Base-by-base conservation (phyloP, 208 protist genomes). In the Histomonas meleagridis region DNA sequence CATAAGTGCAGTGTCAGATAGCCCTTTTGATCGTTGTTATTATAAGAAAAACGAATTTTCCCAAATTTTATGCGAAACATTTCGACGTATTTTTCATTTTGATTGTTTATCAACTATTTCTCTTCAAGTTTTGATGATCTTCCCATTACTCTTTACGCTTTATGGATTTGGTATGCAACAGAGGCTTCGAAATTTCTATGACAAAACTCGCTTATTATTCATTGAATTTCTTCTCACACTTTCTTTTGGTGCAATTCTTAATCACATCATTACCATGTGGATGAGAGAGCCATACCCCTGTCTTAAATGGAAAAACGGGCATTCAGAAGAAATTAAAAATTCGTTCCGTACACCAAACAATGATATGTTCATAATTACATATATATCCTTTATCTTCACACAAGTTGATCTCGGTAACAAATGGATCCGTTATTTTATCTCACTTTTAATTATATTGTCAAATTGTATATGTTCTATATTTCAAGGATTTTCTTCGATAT, bases 111-210 rank as follows among this genome's bases (percentile, higher is more conserved):
- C 51, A 12, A 51, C 43, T n/a, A 23, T 81, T 51, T 35, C 2
- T 26, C 51, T 46, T 81, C n/a, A 51, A 18, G 51, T 51, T 81
- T 23, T 81, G 10, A 81, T 81, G 48, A 81, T 81, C 51, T 81
- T 81, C n/a, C 70, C 70, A 9, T 51, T 81, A 32, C 21, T 81
- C 2, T 81, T 81, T 23, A 81, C 48, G 51, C 9, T 81, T 51
- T 81, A 81, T 23, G 70, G 43, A 23, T 81, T 51, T 81, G 70
- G 70, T 81, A 5, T 81, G 21, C 70, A 81, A 51, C 70, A 81
- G n/a, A 3, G 70, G n/a, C n/a, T 81, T n/a, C 48, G 70, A 81
- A 51, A 38, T 1, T 81, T 81, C n/a, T 81, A 81, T 43, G 70
- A 81, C 18, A 18, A 26, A 51, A 21, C 70, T 16, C 26, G 70